phyloP scores from a whole-genome alignment of 371 early-diverging fungal species.

The Mortierella sp. region DNA sequence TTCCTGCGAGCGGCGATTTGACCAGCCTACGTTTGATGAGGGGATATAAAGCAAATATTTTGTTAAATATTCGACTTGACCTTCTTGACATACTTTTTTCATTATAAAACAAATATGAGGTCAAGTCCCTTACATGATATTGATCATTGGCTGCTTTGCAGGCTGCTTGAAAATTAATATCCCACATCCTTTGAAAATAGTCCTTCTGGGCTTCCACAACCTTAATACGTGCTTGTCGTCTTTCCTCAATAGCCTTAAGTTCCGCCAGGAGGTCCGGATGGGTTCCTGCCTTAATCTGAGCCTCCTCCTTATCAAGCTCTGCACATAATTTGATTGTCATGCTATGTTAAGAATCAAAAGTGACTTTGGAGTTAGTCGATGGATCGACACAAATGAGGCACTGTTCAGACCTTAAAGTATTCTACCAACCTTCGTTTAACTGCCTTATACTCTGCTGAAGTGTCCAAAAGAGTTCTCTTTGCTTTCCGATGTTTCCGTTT shows the following conservation, averaged over 20 bases:
- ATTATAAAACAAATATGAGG: neutral
- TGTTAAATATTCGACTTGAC: neutral
- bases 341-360: constrained; percentile 5
- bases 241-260: constrained; percentile 45
- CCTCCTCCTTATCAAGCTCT: constrained; percentile 38
- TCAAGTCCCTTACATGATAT: constrained; percentile 28
- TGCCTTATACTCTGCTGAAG: constrained; percentile 30
- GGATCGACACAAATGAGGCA: too few relatives aligned
- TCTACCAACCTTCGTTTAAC: constrained; percentile 26
- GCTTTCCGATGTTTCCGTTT: constrained; percentile 35
- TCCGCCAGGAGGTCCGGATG: constrained; percentile 43
- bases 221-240: constrained; percentile 22
- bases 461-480: constrained; percentile 17
- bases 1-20: constrained; percentile 19
- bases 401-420: neutral
- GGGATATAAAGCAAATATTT: neutral
- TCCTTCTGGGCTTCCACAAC: constrained; percentile 27
- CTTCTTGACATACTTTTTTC: neutral
- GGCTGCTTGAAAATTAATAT: constrained; percentile 31
- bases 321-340: constrained; percentile 19
- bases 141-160: constrained; percentile 45
- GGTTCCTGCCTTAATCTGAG: constrained; percentile 43
- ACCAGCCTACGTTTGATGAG: constrained; percentile 21
- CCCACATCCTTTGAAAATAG: constrained; percentile 27
- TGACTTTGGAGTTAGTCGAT: neutral